Evolutionary conservation across 78 protist species (phyloP).

Genomic region (Cavenderia fasciculata): DNA sequence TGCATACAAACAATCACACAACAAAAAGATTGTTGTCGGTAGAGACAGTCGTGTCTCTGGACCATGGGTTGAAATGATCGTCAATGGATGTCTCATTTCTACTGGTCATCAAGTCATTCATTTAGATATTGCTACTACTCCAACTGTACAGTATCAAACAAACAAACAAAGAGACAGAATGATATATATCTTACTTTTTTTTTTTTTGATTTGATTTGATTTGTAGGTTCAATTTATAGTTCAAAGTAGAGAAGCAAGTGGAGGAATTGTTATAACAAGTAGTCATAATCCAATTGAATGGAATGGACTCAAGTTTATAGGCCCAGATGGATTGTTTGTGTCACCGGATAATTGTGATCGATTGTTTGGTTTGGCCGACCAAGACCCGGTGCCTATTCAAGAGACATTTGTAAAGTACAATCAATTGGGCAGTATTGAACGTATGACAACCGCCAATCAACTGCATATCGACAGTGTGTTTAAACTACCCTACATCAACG

Average conservation of each 20-base stretch:
- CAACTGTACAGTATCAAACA: constrained; percentile 47
- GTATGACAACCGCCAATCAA: constrained; percentile 10
- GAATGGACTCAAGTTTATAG: constrained; percentile 89
- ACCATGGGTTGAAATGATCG: constrained; percentile 77
- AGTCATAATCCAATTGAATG: constrained; percentile 88
- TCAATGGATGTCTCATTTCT: constrained; percentile 35
- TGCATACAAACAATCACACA: neutral
- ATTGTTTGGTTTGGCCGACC: constrained; percentile 73
- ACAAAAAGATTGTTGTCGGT: constrained; percentile 82
- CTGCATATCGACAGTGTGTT: constrained; percentile 58
- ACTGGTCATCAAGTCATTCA: constrained; percentile 74
- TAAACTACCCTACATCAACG: constrained; percentile 45
- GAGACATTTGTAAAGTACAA: constrained; percentile 2
- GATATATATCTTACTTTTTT: neutral
- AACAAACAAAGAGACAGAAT: neutral
- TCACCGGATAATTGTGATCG: constrained; percentile 57
- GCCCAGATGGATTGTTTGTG: constrained; percentile 82
- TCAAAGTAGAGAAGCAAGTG: constrained; percentile 28
- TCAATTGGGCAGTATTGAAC: constrained; percentile 1
- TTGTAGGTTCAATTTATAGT: constrained; percentile 83
- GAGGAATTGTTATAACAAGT: constrained; percentile 91
- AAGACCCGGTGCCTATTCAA: neutral
- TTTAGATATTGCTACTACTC: constrained; percentile 79
- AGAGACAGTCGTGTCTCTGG: constrained; percentile 90
- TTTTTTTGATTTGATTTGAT: neutral